Evolutionary conservation across 805 yeast species (phyloP).

Genomic region (Dipodascus geniculatus): DNA sequence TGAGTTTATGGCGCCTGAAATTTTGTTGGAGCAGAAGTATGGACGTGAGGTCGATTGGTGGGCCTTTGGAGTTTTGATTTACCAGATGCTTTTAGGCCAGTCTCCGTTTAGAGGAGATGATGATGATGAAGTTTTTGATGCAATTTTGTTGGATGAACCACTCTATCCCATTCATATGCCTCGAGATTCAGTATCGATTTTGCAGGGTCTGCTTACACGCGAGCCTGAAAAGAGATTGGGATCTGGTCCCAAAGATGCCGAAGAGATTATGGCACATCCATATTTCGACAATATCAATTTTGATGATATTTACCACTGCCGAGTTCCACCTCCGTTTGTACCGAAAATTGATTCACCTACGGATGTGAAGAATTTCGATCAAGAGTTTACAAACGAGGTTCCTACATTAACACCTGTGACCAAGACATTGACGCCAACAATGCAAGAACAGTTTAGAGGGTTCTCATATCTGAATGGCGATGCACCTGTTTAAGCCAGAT

Average conservation of each 20-base stretch:
- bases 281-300: slow-evolving; percentile 85
- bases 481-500: slow-evolving; percentile 4
- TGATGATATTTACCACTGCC: slow-evolving; percentile 64
- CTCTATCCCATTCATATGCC: slow-evolving; percentile 96
- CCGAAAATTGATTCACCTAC: slow-evolving; percentile 83
- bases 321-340: slow-evolving; percentile 77
- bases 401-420: slow-evolving; percentile 94
- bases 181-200: slow-evolving; percentile 84
- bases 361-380: slow-evolving; percentile 87
- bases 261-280: slow-evolving; percentile 90
- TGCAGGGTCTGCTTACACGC: slow-evolving; percentile 82
- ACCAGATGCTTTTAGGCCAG: slow-evolving; percentile 93
- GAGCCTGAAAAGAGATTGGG: slow-evolving; percentile 83
- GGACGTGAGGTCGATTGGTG: slow-evolving; percentile 98
- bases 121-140: slow-evolving; percentile 93
- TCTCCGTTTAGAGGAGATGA: slow-evolving; percentile 97
- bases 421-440: slow-evolving; percentile 67
- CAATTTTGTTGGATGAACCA: slow-evolving; percentile 93
- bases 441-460: slow-evolving; percentile 96
- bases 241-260: slow-evolving; percentile 77
- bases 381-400: slow-evolving; percentile 86
- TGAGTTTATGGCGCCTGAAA: slow-evolving; percentile 98
- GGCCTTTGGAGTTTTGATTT: slow-evolving; percentile 95
- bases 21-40: slow-evolving; percentile 82
- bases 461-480: slow-evolving; percentile 54